Evolutionary conservation across 2,329 filamentous ascomycete genomes (phyloP).

Genomic region (Alternaria viburni): DNA sequence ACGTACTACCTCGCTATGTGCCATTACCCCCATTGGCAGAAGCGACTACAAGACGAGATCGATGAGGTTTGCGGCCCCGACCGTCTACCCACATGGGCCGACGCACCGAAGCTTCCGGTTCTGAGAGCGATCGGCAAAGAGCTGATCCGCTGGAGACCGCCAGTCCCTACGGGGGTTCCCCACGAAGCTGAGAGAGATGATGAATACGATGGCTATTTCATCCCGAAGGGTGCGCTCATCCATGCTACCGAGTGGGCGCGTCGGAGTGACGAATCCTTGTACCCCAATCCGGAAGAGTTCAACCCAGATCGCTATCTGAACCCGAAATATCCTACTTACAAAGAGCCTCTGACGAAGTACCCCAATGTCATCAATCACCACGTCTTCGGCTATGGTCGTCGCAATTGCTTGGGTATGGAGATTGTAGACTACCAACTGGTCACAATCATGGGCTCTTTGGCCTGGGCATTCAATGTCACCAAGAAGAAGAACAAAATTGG

Average conservation of each 20-base stretch:
- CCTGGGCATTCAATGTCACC: constrained; percentile 18
- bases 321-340: constrained; percentile 16
- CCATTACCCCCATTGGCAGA: constrained; percentile 59
- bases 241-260: constrained; percentile 49
- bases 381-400: constrained; percentile 19
- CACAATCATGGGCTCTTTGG: constrained; percentile 13
- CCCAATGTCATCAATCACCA: constrained; percentile 17
- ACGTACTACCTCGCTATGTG: constrained; percentile 28
- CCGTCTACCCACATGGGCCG: constrained; percentile 14
- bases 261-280: constrained; percentile 62
- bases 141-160: constrained; percentile 21
- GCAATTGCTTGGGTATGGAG: constrained; percentile 17
- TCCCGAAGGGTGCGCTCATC: constrained; percentile 22
- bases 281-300: constrained; percentile 65
- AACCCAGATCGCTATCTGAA: constrained; percentile 64
- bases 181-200: constrained; percentile 18
- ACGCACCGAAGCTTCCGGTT: constrained; percentile 13
- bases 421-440: constrained; percentile 20
- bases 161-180: constrained; percentile 22
- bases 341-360: constrained; percentile 14
- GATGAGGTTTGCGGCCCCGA: constrained; percentile 59
- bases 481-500: constrained; percentile 7
- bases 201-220: constrained; percentile 25
- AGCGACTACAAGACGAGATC: constrained; percentile 63
- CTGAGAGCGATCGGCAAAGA: constrained; percentile 22